Evolutionary conservation across 352 stramenopile genomes (phyloP).

Genomic region (Globisporangium radiosum): DNA sequence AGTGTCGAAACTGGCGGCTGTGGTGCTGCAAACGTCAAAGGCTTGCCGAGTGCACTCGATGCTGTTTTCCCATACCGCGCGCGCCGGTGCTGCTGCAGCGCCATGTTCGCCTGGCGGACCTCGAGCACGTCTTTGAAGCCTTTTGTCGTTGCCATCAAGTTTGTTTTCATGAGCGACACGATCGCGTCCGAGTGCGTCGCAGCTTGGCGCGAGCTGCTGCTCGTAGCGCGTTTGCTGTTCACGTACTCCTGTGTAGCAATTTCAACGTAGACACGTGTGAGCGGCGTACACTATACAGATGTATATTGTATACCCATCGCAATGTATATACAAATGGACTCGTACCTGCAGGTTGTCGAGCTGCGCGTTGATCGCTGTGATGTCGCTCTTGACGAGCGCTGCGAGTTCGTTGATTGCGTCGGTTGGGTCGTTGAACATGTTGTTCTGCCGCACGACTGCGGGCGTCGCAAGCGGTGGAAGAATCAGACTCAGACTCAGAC

Average conservation of each 20-base stretch:
- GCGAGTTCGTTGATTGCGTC: slow-evolving; percentile 81
- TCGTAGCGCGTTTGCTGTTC: slow-evolving; percentile 51
- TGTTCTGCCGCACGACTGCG: slow-evolving; percentile 80
- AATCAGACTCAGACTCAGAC: neutral
- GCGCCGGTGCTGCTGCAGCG: slow-evolving; percentile 74
- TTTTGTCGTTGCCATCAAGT: slow-evolving; percentile 69
- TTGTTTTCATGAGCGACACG: slow-evolving; percentile 81
- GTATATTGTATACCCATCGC: neutral
- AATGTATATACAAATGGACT: neutral
- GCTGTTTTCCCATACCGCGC: slow-evolving; percentile 71
- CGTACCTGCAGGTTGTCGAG: slow-evolving; percentile 75
- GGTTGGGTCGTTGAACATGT: slow-evolving; percentile 87
- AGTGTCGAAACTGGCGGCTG: slow-evolving; percentile 11
- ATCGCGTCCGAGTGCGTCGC: slow-evolving; percentile 79
- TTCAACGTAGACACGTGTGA: neutral
- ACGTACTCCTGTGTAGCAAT: slow-evolving; percentile 45
- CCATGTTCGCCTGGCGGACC: slow-evolving; percentile 84
- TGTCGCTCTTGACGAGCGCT: slow-evolving; percentile 80
- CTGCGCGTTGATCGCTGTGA: slow-evolving; percentile 82
- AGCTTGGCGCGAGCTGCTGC: slow-evolving; percentile 54
- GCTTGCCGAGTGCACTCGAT: slow-evolving; percentile 65
- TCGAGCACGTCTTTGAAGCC: slow-evolving; percentile 85
- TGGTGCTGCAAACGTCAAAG: slow-evolving; percentile 39
- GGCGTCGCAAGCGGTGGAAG: neutral
- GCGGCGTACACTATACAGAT: no score